A percentile compares a stretch with the other conserved stretches of the same genome.
These are phyloP conservation scores for Termitomyces sp. DNA, from an alignment of 768 basidiomycete species.

Conservation along the genomic window DNA sequence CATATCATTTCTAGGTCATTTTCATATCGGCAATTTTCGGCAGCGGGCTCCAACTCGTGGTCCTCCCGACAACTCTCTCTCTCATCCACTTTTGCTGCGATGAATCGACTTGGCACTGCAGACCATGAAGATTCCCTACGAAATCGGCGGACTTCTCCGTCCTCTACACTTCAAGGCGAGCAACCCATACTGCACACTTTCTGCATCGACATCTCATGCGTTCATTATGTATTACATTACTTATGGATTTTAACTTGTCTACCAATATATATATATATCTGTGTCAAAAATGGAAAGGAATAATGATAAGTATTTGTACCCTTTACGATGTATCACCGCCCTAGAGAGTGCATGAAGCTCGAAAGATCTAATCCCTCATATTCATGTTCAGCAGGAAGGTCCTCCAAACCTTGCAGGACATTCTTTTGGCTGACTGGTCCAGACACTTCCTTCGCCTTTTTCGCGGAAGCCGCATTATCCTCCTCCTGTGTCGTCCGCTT, in stretches of 20 bases:
- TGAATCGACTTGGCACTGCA: too few species aligned
- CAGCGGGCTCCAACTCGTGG: too few species aligned
- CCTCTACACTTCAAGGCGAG: too few species aligned
- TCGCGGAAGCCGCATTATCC: slow-evolving; percentile 46
- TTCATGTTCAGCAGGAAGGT: slow-evolving; percentile 89
- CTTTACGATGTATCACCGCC: slow-evolving; percentile 33
- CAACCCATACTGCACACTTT: too few species aligned
- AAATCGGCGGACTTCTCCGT: too few species aligned
- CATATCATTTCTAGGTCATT: too few species aligned
- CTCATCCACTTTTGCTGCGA: too few species aligned
- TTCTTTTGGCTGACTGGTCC: slow-evolving; percentile 76
- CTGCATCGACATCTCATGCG: neutral
- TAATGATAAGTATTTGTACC: slow-evolving; percentile 2
- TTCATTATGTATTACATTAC: slow-evolving; percentile 5
- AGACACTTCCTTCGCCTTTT: slow-evolving; percentile 49
- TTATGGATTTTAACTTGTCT: neutral
- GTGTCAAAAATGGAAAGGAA: neutral
- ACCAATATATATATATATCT: neutral
- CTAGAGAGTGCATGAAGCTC: slow-evolving; percentile 85
- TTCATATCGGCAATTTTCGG: too few species aligned
- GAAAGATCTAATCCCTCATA: slow-evolving; percentile 85
- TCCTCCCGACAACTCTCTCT: too few species aligned
- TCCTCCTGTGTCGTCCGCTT: slow-evolving; percentile 79
- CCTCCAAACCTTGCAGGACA: slow-evolving; percentile 85
- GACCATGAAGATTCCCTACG: too few species aligned